Evolutionary conservation across 805 yeast species (phyloP).

Genomic region (Brettanomyces bruxellensis): DNA sequence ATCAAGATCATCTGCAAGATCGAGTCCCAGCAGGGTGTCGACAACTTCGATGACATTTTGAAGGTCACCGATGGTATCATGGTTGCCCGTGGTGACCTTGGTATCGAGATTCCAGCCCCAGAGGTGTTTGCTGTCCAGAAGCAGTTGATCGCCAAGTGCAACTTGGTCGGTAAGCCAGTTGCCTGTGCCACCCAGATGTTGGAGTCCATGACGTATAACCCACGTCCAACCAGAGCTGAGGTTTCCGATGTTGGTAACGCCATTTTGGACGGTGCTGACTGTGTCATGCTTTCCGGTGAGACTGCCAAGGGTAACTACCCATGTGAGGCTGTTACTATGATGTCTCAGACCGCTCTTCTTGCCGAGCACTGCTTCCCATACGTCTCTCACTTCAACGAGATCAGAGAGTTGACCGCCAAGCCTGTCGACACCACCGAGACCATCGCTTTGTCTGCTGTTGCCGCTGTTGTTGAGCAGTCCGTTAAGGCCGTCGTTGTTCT

Average conservation of each 20-base stretch:
- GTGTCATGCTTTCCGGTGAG: slow-evolving; percentile 99
- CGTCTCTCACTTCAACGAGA: slow-evolving; percentile 72
- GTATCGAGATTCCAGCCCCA: slow-evolving; percentile 99
- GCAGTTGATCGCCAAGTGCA: slow-evolving; percentile 98
- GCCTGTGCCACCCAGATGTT: slow-evolving; percentile 99
- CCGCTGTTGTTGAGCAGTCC: slow-evolving; percentile 91
- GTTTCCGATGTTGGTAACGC: slow-evolving; percentile 99
- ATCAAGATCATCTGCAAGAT: slow-evolving; percentile 96
- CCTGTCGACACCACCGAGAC: slow-evolving; percentile 95
- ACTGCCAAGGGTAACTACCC: slow-evolving; percentile 99
- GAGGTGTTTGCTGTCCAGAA: slow-evolving; percentile 98
- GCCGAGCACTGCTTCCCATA: slow-evolving; percentile 97
- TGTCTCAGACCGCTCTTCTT: slow-evolving; percentile 94
- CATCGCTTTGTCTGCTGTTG: slow-evolving; percentile 92
- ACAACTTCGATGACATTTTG: slow-evolving; percentile 96
- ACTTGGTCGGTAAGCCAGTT: slow-evolving; percentile 98
- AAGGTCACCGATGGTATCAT: slow-evolving; percentile 96
- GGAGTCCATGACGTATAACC: slow-evolving; percentile 99
- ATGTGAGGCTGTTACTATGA: slow-evolving; percentile 93
- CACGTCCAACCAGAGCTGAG: slow-evolving; percentile 99
- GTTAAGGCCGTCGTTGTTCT: slow-evolving; percentile 96
- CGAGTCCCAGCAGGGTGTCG: slow-evolving; percentile 99
- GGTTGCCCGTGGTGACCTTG: slow-evolving; percentile 99
- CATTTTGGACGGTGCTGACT: slow-evolving; percentile 97
- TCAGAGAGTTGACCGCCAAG: slow-evolving; percentile 74